phyloP scores from a whole-genome alignment of 176 grass and related monocot genomes.

The Avena insularis region DNA sequence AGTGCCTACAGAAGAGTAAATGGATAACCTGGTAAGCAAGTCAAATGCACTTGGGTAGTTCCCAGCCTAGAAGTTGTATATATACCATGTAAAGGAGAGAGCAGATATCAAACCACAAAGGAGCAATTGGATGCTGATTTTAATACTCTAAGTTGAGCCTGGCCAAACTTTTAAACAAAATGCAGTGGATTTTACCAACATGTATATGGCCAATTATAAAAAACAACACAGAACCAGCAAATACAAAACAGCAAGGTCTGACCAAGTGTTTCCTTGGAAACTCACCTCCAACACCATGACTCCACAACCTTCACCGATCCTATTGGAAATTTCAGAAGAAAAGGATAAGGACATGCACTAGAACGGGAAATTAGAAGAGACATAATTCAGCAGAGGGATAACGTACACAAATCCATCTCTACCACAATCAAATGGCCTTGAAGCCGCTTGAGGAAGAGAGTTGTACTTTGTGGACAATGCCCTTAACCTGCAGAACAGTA shows the following conservation, averaged over 20 bases:
- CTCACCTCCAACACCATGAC: slow-evolving; percentile 98
- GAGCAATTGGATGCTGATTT: neutral
- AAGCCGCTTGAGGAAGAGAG: slow-evolving; percentile 62
- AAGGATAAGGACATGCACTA: slow-evolving; percentile 33
- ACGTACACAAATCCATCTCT: slow-evolving; percentile 99
- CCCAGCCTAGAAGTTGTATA: neutral
- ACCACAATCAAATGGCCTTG: slow-evolving; percentile 88
- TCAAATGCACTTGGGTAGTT: slow-evolving; percentile 3
- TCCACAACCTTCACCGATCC: slow-evolving; percentile 96
- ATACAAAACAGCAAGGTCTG: neutral
- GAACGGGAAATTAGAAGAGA: neutral
- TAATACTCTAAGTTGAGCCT: neutral
- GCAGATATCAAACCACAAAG: neutral
- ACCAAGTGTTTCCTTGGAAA: neutral
- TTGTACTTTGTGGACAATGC: slow-evolving; percentile 88
- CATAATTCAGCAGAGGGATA: neutral
- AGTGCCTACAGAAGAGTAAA: slow-evolving; percentile 56
- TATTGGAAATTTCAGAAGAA: slow-evolving; percentile 47
- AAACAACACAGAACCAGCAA: slow-evolving; percentile 15
- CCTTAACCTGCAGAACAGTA: slow-evolving; percentile 62
- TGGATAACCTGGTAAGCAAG: slow-evolving; percentile 24
- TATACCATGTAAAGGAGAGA: neutral
- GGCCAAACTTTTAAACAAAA: neutral
- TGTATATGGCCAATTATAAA: neutral
- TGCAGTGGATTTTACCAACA: neutral